Conservation (phyloP, 805 yeast genomes). For the Saturnispora sekii region DNA sequence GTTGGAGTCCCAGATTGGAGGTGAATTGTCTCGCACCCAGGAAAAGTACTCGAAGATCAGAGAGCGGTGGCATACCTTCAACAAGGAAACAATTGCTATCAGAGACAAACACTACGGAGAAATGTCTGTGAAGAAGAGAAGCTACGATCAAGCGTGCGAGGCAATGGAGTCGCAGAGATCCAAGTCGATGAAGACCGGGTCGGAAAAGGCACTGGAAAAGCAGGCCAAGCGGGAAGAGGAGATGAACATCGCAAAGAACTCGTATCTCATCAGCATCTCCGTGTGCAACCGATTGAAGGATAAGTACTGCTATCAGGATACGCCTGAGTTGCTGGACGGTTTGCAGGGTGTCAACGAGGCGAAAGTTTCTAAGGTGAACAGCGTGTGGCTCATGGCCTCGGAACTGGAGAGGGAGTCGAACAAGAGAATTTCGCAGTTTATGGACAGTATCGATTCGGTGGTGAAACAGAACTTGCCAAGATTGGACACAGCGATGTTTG, state of each 20-base stretch:
- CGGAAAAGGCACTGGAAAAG: constrained; percentile 42
- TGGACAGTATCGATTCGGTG: constrained; percentile 41
- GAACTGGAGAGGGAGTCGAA: constrained; percentile 43
- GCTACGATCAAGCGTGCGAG: constrained; percentile 75
- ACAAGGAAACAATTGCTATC: constrained; percentile 45
- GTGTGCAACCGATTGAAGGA: constrained; percentile 88
- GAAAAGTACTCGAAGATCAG: constrained; percentile 44
- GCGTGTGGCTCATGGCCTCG: constrained; percentile 52
- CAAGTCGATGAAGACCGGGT: constrained; percentile 51
- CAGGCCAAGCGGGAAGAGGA: constrained; percentile 55
- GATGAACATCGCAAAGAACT: constrained; percentile 85
- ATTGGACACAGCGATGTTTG: constrained; percentile 81
- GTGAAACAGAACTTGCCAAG: constrained; percentile 61
- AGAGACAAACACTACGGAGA: constrained; percentile 43
- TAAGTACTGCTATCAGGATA: constrained; percentile 84
- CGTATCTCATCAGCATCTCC: constrained; percentile 68
- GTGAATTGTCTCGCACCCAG: constrained; percentile 47
- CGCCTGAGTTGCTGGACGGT: constrained; percentile 82
- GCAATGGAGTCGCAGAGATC: constrained; percentile 71
- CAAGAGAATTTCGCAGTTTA: constrained; percentile 37
- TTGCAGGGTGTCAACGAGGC: constrained; percentile 77
- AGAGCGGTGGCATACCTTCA: constrained; percentile 45
- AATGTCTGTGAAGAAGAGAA: constrained; percentile 54
- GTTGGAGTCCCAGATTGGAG: constrained; percentile 48
- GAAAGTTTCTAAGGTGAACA: constrained; percentile 62